Base-by-base conservation (phyloP, 106 monocot species). In the Dendrobium chrysotoxum region DNA sequence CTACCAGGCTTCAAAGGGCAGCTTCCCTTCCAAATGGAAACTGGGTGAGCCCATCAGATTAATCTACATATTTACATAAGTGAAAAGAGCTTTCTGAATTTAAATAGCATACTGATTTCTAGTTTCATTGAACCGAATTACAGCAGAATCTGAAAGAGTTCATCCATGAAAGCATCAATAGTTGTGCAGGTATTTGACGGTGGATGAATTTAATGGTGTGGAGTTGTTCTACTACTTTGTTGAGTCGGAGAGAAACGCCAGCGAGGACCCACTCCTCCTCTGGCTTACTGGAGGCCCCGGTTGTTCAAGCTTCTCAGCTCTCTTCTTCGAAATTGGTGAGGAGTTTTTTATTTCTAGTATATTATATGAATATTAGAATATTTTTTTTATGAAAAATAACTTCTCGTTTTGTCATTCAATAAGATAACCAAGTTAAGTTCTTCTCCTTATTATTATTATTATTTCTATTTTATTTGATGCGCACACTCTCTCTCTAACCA, bases 211-310 rank as follows among this genome's bases (percentile, higher is more conserved):
- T 6, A 28, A 5, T 26, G 66, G 66, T 1, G 72, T 50, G 30
- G 80, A 80, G 72, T 13, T 80, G 4, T 72, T 68, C 67, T 80
- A 72, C 72, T 80, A 80, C 25, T 80, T 80, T 30, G 21, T 72
- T 5, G 47, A 72, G 28, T 80, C 80, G 10, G 80, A 80, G 20
- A 53, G 72, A 25, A 80, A 72, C 17, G 44, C 80, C 20, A 38
- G 28, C 12, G 80, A 72, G 50, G 79, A 80, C 53, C 80, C 80
- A 10, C 53, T 80, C 8, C 20, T 80, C 28, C 72, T 80, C 3
- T 80, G 80, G 80, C 70, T 80, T 28, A 72, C 2, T 25, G 80
- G 80, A 12, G 80, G 80, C 23, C 80, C 80, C 20, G 42, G 70
- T 50, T 80, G 80, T 40, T 16, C 80, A 1, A 65, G 28, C 28